A percentile compares a stretch with the other conserved stretches of the same genome.
These are phyloP conservation scores for Coemansia sp. DNA, from an alignment of 192 early-diverging fungal genomes.

Conservation along the genomic window DNA sequence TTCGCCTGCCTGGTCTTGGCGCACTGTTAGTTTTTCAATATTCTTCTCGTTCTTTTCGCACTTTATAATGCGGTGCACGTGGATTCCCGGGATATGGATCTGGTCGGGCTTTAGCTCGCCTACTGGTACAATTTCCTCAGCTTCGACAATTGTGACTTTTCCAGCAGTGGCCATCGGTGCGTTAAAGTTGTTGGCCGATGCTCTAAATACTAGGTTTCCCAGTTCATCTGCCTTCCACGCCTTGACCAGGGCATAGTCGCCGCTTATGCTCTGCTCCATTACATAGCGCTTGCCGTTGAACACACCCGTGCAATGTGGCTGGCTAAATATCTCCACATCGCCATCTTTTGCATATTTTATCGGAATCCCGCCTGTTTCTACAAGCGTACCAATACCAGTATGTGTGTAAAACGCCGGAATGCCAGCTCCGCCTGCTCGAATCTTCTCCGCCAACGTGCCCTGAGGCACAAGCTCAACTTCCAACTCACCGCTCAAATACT, in stretches of 20 bases:
- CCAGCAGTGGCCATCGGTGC: slow-evolving; percentile 65
- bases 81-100: slow-evolving; percentile 70
- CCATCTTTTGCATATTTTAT: slow-evolving; percentile 64
- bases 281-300: slow-evolving; percentile 62
- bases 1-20: slow-evolving; percentile 3
- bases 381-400: slow-evolving; percentile 64
- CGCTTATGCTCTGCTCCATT: slow-evolving; percentile 67
- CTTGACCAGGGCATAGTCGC: slow-evolving; percentile 71
- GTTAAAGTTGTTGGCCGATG: slow-evolving; percentile 73
- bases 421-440: slow-evolving; percentile 71
- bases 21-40: slow-evolving; percentile 57
- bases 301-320: slow-evolving; percentile 58
- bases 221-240: slow-evolving; percentile 74
- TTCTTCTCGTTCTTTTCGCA: slow-evolving; percentile 63
- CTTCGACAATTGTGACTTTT: slow-evolving; percentile 67
- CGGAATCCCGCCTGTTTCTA: slow-evolving; percentile 65
- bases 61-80: slow-evolving; percentile 65
- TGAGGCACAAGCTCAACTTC: slow-evolving; percentile 73
- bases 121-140: slow-evolving; percentile 68
- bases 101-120: slow-evolving; percentile 62
- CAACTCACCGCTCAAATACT: slow-evolving; percentile 70
- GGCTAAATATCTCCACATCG: slow-evolving; percentile 51
- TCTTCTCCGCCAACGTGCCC: slow-evolving; percentile 68
- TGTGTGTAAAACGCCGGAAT: slow-evolving; percentile 68
- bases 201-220: slow-evolving; percentile 66